Evolutionary conservation across 169 alveolate species (phyloP).

Genomic region (Theileria parva): DNA sequence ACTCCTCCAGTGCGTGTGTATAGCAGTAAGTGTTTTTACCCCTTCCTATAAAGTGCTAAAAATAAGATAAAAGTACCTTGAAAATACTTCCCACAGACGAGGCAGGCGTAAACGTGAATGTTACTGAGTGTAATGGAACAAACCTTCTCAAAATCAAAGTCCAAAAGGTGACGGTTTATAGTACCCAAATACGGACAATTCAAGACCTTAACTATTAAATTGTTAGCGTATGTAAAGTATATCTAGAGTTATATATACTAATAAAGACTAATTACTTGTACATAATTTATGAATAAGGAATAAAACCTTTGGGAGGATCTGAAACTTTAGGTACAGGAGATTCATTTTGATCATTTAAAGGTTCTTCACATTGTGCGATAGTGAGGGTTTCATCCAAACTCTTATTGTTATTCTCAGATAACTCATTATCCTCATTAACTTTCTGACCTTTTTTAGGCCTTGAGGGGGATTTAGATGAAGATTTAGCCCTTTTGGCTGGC

Average conservation of each 20-base stretch:
- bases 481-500: neutral
- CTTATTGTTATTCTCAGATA: neutral
- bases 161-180: slow-evolving; percentile 92
- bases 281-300: neutral
- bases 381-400: neutral
- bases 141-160: slow-evolving; percentile 97
- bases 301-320: neutral
- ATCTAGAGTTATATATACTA: neutral
- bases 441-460: neutral
- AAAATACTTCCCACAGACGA: slow-evolving; percentile 95
- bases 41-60: slow-evolving; percentile 70
- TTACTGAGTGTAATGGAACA: slow-evolving; percentile 94
- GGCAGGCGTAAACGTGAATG: slow-evolving; percentile 95
- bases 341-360: neutral
- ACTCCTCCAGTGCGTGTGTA: slow-evolving; percentile 93
- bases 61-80: slow-evolving; percentile 80
- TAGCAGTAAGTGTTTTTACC: slow-evolving; percentile 94
- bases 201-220: slow-evolving; percentile 9
- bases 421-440: neutral
- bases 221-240: neutral
- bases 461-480: neutral
- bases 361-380: neutral
- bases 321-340: neutral
- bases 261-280: too few species aligned
- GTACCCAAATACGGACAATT: slow-evolving; percentile 94